phyloP scores from a whole-genome alignment of 208 protist genomes.

The Crithidia mellificae region DNA sequence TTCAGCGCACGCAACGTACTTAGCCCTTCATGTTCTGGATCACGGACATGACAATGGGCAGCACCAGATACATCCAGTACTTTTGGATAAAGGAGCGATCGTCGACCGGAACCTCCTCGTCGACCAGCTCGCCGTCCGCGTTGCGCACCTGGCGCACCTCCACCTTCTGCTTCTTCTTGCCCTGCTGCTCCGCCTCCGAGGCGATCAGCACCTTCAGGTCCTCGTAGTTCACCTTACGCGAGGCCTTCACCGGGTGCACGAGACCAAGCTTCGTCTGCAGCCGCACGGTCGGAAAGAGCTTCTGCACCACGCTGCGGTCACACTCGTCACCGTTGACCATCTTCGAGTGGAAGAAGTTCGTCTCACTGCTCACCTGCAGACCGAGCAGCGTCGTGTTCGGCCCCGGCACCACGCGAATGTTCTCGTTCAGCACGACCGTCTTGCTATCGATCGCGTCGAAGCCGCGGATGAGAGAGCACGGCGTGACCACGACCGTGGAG shows the following conservation, averaged over 20 bases:
- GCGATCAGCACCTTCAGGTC: conserved; percentile 52
- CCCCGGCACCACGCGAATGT: conserved; percentile 63
- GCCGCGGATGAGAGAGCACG: conserved; percentile 83
- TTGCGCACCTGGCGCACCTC: conserved; percentile 47
- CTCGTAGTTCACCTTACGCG: conserved; percentile 67
- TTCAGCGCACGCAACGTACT: no score
- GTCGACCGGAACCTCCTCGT: conserved; percentile 71
- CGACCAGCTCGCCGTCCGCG: conserved; percentile 54
- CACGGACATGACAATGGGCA: conserved; percentile 67
- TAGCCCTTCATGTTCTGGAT: conserved; percentile 58
- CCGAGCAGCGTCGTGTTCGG: conserved; percentile 53
- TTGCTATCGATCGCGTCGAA: conserved; percentile 80
- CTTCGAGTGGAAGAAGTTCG: conserved; percentile 89
- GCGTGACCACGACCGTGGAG: conserved; percentile 58
- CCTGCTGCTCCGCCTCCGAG: conserved; percentile 22
- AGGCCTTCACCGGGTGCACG: conserved; percentile 36
- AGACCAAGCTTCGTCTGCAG: conserved; percentile 50
- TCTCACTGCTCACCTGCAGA: conserved; percentile 73
- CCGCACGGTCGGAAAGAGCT: conserved; percentile 78
- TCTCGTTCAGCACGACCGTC: conserved; percentile 75
- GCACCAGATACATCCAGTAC: conserved; percentile 87
- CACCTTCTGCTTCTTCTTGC: conserved; percentile 36
- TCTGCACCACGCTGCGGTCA: conserved; percentile 74
- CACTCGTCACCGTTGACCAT: conserved; percentile 85
- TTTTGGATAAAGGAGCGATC: conserved; percentile 85